These are phyloP conservation scores for Camellia sinensis DNA, from an alignment of 148 eudicot species.

Conservation along the genomic window DNA sequence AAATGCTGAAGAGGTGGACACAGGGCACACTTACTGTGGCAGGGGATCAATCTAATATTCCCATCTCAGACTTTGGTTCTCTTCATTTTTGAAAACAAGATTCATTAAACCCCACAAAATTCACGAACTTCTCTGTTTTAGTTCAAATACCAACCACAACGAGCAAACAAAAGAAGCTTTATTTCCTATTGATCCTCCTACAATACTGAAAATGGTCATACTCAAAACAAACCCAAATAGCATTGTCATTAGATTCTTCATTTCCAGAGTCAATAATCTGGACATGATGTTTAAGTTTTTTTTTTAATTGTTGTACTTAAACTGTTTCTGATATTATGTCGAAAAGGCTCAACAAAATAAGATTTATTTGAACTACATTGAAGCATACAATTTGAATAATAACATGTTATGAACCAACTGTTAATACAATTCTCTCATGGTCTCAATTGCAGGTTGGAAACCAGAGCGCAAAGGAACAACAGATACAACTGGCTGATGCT, in stretches of 20 bases:
- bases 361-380: not conserved
- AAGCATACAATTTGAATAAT: not conserved
- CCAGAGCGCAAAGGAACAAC: slow-evolving; percentile 66
- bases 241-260: not conserved
- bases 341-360: not conserved
- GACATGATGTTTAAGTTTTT: not conserved
- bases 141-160: not conserved
- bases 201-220: not conserved
- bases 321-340: not conserved
- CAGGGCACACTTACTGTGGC: slow-evolving; percentile 35
- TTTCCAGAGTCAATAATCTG: not conserved
- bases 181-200: not conserved
- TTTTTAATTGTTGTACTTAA: not conserved
- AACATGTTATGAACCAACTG: slow-evolving; percentile 22
- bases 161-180: not conserved
- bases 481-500: slow-evolving; percentile 67
- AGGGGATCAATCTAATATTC: not conserved
- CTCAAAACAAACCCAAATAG: not conserved
- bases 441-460: slow-evolving; percentile 59
- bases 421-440: slow-evolving; percentile 50
- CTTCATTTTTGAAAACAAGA: not conserved
- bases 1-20: slow-evolving; percentile 76
- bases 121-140: not conserved
- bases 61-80: not conserved
- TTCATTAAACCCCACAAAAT: not conserved